These are phyloP conservation scores for Pythium aphanidermatum DNA, from an alignment of 352 stramenopile species.

Conservation along the genomic window DNA sequence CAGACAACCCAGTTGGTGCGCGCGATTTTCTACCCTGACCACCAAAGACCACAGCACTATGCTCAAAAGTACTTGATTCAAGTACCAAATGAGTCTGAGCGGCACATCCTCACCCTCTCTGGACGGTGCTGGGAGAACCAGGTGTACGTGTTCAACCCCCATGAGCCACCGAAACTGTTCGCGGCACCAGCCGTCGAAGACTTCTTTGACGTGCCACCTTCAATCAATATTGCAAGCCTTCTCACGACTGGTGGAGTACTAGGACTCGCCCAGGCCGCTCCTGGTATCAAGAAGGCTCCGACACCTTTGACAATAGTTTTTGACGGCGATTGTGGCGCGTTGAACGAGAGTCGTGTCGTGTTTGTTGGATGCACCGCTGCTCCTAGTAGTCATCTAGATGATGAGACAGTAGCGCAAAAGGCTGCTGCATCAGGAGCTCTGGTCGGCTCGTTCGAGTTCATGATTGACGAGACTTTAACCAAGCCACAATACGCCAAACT, in stretches of 20 bases:
- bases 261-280: constrained; percentile 11
- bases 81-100: constrained; percentile 70
- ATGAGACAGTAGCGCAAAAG: constrained; percentile 1
- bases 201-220: constrained; percentile 57
- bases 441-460: constrained; percentile 55
- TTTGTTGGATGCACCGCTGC: constrained; percentile 45
- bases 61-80: constrained; percentile 44
- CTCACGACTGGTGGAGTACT: background rate
- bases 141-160: constrained; percentile 52
- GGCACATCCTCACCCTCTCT: constrained; percentile 42
- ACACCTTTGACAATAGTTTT: constrained; percentile 44
- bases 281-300: constrained; percentile 39
- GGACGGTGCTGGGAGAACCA: constrained; percentile 78
- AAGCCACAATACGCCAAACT: constrained; percentile 46
- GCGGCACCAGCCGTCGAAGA: constrained; percentile 42
- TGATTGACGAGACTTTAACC: constrained; percentile 36
- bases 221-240: constrained; percentile 29
- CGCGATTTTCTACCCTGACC: constrained; percentile 56
- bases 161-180: constrained; percentile 3
- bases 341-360: no score
- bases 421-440: no score
- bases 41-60: constrained; percentile 56
- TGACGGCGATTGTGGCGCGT: no score
- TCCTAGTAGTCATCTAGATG: constrained; percentile 10
- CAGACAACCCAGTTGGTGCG: constrained; percentile 47